Conservation (phyloP, 306 rosid species). For the Medicago arabica region DNA sequence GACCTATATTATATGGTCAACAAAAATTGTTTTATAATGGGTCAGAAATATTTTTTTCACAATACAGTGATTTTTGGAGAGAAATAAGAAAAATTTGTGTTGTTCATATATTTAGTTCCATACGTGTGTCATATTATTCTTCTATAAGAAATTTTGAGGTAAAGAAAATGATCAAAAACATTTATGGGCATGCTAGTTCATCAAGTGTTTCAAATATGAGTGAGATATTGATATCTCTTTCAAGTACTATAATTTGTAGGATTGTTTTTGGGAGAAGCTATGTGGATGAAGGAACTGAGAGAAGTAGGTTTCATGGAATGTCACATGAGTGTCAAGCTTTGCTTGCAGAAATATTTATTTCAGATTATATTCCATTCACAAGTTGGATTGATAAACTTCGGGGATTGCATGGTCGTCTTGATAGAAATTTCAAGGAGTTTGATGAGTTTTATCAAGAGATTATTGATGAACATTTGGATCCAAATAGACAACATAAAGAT, state of each 20-base stretch:
- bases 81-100: slow-evolving; percentile 15
- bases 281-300: slow-evolving; percentile 2
- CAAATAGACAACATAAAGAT: not conserved
- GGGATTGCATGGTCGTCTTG: not conserved
- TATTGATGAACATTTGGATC: slow-evolving; percentile 7
- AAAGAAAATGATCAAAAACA: slow-evolving; percentile 3
- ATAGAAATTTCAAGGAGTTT: slow-evolving; percentile 2
- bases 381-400: not conserved
- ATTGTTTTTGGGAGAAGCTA: slow-evolving; percentile 32
- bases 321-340: slow-evolving; percentile 6
- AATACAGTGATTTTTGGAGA: not conserved
- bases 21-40: slow-evolving; percentile 45
- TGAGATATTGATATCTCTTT: not conserved
- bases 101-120: not conserved
- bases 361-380: not conserved
- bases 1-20: slow-evolving; percentile 32
- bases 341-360: not conserved
- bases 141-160: slow-evolving; percentile 33
- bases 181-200: not conserved
- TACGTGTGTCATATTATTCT: slow-evolving; percentile 26
- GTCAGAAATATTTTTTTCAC: not conserved
- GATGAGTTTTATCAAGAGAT: slow-evolving; percentile 1
- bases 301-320: not conserved
- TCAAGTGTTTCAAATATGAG: slow-evolving; percentile 9
- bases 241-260: not conserved